Base-by-base conservation (phyloP, 768 basidiomycete species). In the Termitomyces sp. region DNA sequence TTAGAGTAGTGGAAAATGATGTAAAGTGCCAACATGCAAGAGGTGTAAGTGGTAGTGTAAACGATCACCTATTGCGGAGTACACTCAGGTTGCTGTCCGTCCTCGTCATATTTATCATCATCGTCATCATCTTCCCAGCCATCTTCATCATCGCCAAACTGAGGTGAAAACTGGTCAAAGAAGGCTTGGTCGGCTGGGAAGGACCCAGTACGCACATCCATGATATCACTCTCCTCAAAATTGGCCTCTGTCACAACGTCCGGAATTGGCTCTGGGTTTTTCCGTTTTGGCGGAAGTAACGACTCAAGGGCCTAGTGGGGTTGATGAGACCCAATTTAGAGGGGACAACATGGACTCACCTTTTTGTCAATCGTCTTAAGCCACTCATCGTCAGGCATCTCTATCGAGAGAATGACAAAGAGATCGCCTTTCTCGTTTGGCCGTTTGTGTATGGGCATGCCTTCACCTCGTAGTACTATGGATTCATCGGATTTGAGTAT, bases 341-440 rank as follows among this genome's bases (percentile, higher is more conserved):
- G 26, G 41, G 17, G 35, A 38, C 31, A 7, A 21, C 12, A 50
- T 41, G 3, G n/a, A 12, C 52, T 59, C 60, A 91, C 92, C 70
- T 78, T 72, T 45, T 66, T 67, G 64, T 94, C 86, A 30, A 87
- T 73, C 3, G 74, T 78, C 61, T 73, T 77, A 30, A 94, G 73
- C 94, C 94, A 98, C 42, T 84, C 75, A 50, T 80, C 76, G 56
- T 78, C 76, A 12, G 95, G 95, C 91, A 95, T 94, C 71, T 97
- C 94, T 52, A 98, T 78, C 55, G 87, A 82, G 53, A 97, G 81
- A 52, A 87, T 79, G 55, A 98, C 77, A 63, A 86, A 91, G 40
- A 98, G 75, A 65, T 95, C 87, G 11, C 94, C 94, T 68, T 84
- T 87, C 59, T 77, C 71, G 53, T 84, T 81, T 23, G 83, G 74